A percentile compares a stretch with the other conserved stretches of the same genome.
These are phyloP conservation scores for Hygrophoropsis aurantiaca DNA, from an alignment of 768 basidiomycete species.

Conservation along the genomic window DNA sequence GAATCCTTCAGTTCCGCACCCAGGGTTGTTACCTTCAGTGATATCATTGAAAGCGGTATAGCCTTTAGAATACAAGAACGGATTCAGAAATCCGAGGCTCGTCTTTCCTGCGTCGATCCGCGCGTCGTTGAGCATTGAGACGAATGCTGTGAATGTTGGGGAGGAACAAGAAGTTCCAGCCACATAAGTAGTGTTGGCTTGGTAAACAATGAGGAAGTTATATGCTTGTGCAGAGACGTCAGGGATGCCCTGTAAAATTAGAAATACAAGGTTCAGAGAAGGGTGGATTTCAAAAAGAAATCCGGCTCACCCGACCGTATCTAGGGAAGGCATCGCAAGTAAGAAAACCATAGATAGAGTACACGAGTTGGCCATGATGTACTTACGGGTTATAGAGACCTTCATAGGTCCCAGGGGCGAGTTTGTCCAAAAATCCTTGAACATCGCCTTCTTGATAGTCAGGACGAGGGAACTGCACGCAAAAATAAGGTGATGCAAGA, in stretches of 20 bases:
- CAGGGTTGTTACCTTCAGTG: slow-evolving; percentile 52
- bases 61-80: slow-evolving; percentile 48
- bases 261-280: slow-evolving; percentile 1
- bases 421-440: slow-evolving; percentile 39
- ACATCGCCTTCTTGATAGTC: slow-evolving; percentile 52
- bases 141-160: slow-evolving; percentile 63
- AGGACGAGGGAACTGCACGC: slow-evolving; percentile 50
- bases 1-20: slow-evolving; percentile 66
- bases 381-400: slow-evolving; percentile 63
- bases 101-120: slow-evolving; percentile 41
- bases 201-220: slow-evolving; percentile 47
- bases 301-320: slow-evolving; percentile 48
- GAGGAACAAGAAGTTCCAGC: slow-evolving; percentile 67
- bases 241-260: slow-evolving; percentile 49
- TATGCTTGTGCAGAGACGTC: slow-evolving; percentile 65
- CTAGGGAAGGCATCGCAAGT: slow-evolving; percentile 24
- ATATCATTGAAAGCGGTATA: slow-evolving; percentile 53
- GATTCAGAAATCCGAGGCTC: slow-evolving; percentile 67
- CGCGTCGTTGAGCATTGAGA: slow-evolving; percentile 67
- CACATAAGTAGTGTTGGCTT: slow-evolving; percentile 38
- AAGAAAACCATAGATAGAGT: background rate
- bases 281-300: background rate
- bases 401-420: slow-evolving; percentile 49
- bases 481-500: background rate
- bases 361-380: background rate